Evolutionary conservation across 2,329 filamentous ascomycete genomes (phyloP), one percentile per base, ranked within the genome.

Genomic region (Aschersonia sp.): DNA sequence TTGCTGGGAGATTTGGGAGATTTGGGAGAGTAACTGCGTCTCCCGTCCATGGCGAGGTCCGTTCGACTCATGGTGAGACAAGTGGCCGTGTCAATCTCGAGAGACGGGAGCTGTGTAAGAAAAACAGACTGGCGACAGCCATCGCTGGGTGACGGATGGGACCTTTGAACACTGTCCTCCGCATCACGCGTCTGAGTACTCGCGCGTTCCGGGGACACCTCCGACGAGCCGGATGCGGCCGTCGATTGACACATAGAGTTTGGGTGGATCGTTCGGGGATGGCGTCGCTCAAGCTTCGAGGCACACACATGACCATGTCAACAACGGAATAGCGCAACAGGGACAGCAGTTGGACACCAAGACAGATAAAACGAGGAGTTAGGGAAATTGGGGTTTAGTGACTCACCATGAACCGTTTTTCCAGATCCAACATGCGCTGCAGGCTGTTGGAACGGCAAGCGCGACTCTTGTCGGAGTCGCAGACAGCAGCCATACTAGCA

Each of bases 371-470:
- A 46, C 31, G 31, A 47, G 22, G 31, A 45, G 29, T 47, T 41
- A 43, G 43, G 12, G 48, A 22, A 14, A 41, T 44, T n/a, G 32
- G 30, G 6, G 41, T 5, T n/a, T 12, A n/a, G 2, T 30, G 30
- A 57, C 67, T 65, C 66, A 79, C 77, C 72, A 76, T 77, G 60
- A 66, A 70, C 57, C 67, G 68, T 57, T 72, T 75, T 57, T 80
- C 77, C 46, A 79, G 61, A 54, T 79, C 74, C 45, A 79, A 66
- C 76, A 80, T 79, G 50, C 66, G 69, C 58, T 77, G 68, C 52
- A 79, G 70, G 59, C 70, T 76, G 56, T 69, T 69, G 51, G 66
- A 65, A 54, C 65, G 64, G 46, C 48, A 51, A 7, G 53, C 51
- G 10, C 49, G 50, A 47, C 49, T 47, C 45, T 50, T 53, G 45